Percentiles rank a stretch among this genome's conserved stretches.
These are phyloP conservation scores for Blastobotrys americana DNA, from an alignment of 805 yeast genomes.

Conservation along the genomic window DNA sequence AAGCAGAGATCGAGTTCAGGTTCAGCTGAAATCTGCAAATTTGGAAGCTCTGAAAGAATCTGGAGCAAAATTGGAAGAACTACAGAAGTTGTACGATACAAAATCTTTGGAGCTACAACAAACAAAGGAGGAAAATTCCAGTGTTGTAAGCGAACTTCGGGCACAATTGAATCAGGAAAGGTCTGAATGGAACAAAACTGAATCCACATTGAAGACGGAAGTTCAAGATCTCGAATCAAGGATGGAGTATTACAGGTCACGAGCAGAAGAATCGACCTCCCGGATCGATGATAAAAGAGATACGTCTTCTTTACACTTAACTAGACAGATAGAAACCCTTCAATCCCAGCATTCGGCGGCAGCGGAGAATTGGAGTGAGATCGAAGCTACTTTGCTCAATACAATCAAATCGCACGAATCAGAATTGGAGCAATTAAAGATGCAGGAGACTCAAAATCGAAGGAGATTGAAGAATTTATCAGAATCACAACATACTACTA, in stretches of 20 bases:
- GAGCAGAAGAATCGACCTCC: constrained; percentile 41
- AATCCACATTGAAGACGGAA: constrained; percentile 24
- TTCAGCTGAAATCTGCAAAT: constrained; percentile 16
- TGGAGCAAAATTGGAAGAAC: constrained; percentile 20
- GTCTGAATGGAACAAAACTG: constrained; percentile 13
- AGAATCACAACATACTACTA: background rate
- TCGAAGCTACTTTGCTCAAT: constrained; percentile 57
- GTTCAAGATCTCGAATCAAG: constrained; percentile 53
- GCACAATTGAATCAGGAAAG: constrained; percentile 26
- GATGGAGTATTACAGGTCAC: constrained; percentile 59
- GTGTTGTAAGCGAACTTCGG: constrained; percentile 17
- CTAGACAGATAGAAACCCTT: constrained; percentile 44
- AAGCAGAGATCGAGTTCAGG: constrained; percentile 8
- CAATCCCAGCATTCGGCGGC: constrained; percentile 70
- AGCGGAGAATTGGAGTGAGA: constrained; percentile 73
- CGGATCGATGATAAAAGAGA: constrained; percentile 23
- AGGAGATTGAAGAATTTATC: constrained; percentile 13
- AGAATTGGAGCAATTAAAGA: constrained; percentile 16
- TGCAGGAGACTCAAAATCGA: constrained; percentile 15
- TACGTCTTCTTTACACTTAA: constrained; percentile 34
- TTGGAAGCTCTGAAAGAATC: constrained; percentile 24
- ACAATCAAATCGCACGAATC: constrained; percentile 34
- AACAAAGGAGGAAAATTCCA: constrained; percentile 28
- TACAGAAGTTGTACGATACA: constrained; percentile 27
- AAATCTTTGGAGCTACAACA: constrained; percentile 30